Base-by-base conservation (phyloP, 805 yeast species). In the Lipomyces yamadae region DNA sequence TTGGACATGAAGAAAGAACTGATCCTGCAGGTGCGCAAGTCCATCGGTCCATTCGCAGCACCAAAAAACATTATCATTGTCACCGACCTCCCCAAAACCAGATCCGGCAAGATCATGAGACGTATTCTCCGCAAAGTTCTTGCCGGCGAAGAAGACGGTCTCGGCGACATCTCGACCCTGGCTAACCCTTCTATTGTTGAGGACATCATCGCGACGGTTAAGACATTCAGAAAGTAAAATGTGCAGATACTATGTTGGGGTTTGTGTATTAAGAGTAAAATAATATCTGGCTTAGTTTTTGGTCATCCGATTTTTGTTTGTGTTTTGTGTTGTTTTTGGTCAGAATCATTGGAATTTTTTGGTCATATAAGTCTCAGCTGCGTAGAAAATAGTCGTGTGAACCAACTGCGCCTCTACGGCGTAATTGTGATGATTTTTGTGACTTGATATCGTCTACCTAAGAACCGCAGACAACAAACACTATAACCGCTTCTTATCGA, bases 41-140 rank as follows among this genome's bases (percentile, higher is more conserved):
- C 89, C 76, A 92, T 92, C 78, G 97, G 97, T 56, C 87, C 87
- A 59, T 92, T 92, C 80, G 99, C 99, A 29, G 96, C 98, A 65
- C 99, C 99, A 76, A 93, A 93, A 80, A 82, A 88, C 66, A 88
- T 93, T 66, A 82, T 89, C 73, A 81, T 93, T 67, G 96, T 94
- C 64, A 88, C 87, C 68, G 98, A 95, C 77, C 86, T 95, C 79
- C 99, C 99, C 81, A 95, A 94, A 86, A 95, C 99, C 32, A 88
- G 99, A 82, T 92, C 97, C 10, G 99, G 99, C 74, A 95, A 95
- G 85, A 94, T 95, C 77, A 94, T 95, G 97, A 90, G 99, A 84
- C 91, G 99, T 83, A 90, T 95, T 70, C 85, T 95, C 80, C 89
- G 99, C 81, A 95, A 95, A 82, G 86, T 94, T 68, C 88, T 92